Conservation (phyloP, 192 early-diverging fungal species). For the Coemansia sp. region DNA sequence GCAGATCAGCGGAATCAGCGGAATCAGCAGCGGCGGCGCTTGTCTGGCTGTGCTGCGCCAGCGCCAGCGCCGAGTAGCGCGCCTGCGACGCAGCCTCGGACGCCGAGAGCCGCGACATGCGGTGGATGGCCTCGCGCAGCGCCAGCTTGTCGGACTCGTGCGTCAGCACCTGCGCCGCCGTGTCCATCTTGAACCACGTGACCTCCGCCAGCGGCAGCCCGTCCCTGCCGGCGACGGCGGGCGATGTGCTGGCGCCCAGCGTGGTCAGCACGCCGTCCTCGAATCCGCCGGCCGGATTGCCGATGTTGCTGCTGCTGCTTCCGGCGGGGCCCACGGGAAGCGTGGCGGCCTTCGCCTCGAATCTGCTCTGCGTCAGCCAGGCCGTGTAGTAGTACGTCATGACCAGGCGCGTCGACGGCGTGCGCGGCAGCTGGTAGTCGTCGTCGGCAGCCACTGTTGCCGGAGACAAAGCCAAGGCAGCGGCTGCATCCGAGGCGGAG, state of each 20-base stretch:
- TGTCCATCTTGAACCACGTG: conserved; percentile 55
- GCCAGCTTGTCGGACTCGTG: conserved; percentile 46
- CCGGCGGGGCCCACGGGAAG: conserved; percentile 30
- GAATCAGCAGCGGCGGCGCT: background rate
- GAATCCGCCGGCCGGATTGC: too few species aligned
- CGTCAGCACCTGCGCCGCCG: conserved; percentile 48
- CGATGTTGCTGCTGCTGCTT: background rate
- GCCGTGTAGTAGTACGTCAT: conserved; percentile 53
- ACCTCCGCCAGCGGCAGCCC: conserved; percentile 37
- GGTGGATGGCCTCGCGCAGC: conserved; percentile 43
- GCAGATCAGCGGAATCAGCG: background rate
- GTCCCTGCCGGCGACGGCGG: background rate
- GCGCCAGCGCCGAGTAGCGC: conserved; percentile 12
- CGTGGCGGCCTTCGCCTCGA: conserved; percentile 32
- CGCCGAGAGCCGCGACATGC: conserved; percentile 22
- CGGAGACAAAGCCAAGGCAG: background rate
- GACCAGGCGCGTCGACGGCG: conserved; percentile 22
- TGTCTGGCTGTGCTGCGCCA: background rate
- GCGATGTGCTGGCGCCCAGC: background rate
- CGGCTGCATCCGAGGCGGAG: background rate
- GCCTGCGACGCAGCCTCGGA: conserved; percentile 7
- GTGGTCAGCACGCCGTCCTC: background rate
- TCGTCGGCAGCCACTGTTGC: background rate
- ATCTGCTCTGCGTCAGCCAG: conserved; percentile 45
- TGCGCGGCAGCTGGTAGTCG: conserved; percentile 9